Conservation (phyloP, 169 alveolate genomes). For the Amoebophrya sp. region DNA sequence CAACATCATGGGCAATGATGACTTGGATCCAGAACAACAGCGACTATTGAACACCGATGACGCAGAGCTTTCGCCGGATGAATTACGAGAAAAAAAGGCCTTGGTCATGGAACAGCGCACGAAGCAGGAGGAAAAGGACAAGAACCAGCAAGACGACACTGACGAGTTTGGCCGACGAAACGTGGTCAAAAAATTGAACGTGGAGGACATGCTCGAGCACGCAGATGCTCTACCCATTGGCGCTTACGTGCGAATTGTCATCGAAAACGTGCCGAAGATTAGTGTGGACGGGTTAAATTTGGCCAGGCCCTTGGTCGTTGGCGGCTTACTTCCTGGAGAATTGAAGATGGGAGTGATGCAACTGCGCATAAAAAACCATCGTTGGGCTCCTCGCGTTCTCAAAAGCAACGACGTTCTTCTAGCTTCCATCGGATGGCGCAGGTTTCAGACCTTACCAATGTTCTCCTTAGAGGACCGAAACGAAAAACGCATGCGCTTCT, state of each 20-base stretch:
- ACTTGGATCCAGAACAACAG: not conserved
- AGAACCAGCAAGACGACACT: not conserved
- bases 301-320: constrained; percentile 56
- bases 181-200: constrained; percentile 44
- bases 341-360: constrained; percentile 68
- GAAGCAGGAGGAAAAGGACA: constrained; percentile 29
- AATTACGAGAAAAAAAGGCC: constrained; percentile 42
- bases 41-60: constrained; percentile 41
- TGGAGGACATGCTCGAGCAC: constrained; percentile 35
- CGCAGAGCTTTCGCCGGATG: constrained; percentile 28
- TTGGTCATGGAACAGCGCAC: constrained; percentile 40
- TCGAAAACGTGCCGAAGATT: constrained; percentile 36
- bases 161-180: constrained; percentile 33
- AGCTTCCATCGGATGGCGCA: constrained; percentile 98
- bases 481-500: constrained; percentile 58
- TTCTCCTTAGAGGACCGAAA: constrained; percentile 90
- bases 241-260: constrained; percentile 39
- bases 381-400: constrained; percentile 92
- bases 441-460: constrained; percentile 94
- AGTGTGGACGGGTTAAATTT: not conserved
- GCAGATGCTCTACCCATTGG: constrained; percentile 48
- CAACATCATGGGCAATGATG: constrained; percentile 43
- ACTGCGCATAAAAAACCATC: constrained; percentile 66
- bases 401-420: constrained; percentile 94
- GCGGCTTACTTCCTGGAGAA: constrained; percentile 71